A percentile compares a stretch with the other conserved stretches of the same genome.
Evolutionary conservation across 352 stramenopile genomes (phyloP).

Genomic region (Phytophthora fragariaefolia): DNA sequence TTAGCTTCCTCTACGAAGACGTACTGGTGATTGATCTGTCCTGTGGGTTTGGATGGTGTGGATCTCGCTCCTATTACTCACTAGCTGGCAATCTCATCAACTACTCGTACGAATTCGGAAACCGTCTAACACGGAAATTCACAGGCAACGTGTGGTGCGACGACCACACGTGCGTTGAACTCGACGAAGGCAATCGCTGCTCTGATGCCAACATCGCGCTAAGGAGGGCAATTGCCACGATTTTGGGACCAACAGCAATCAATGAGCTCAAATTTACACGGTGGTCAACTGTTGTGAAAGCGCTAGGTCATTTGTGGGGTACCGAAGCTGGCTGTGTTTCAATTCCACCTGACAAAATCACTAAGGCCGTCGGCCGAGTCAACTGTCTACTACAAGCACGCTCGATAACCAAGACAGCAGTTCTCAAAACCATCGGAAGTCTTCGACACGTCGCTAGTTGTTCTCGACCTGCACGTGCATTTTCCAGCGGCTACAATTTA

Average conservation of each 20-base stretch:
- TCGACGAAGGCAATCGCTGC: background rate
- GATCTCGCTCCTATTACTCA: conserved; percentile 1
- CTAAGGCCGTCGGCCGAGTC: too few species aligned
- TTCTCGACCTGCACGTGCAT: too few species aligned
- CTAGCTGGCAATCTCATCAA: background rate
- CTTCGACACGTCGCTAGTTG: too few species aligned
- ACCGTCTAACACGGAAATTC: too few species aligned
- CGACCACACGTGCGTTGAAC: background rate
- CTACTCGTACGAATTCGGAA: background rate
- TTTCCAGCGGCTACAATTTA: too few species aligned
- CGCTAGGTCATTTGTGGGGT: too few species aligned
- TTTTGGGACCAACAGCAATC: background rate
- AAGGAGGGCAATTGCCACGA: background rate
- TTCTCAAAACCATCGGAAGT: too few species aligned
- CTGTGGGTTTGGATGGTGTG: conserved; percentile 10
- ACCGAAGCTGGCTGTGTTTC: too few species aligned
- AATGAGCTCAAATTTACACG: background rate
- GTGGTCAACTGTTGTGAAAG: too few species aligned
- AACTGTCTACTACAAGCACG: too few species aligned
- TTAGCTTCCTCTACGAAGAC: background rate
- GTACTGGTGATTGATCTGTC: background rate
- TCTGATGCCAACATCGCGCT: background rate
- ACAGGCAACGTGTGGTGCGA: background rate
- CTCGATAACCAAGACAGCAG: too few species aligned
- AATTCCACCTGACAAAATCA: too few species aligned